Conservation (phyloP, 768 basidiomycete genomes). For the Termitomyces sp. region DNA sequence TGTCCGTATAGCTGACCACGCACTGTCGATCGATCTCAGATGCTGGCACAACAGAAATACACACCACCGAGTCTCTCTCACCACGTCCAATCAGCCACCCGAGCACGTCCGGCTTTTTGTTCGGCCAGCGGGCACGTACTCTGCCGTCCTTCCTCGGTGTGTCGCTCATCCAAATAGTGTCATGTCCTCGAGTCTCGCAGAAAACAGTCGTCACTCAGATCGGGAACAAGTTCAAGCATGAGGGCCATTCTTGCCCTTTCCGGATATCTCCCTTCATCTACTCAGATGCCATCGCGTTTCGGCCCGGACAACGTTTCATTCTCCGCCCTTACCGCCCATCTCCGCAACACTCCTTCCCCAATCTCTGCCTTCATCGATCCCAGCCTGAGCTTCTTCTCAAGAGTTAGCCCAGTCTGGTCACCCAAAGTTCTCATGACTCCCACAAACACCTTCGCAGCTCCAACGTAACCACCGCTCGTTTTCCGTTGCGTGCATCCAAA, state of each 20-base stretch:
- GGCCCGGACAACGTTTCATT: conserved; percentile 7
- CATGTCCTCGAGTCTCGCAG: background rate
- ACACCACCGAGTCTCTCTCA: background rate
- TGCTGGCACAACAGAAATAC: conserved; percentile 8
- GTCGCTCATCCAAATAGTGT: background rate
- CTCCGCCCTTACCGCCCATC: conserved; percentile 9
- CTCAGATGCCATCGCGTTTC: conserved; percentile 12
- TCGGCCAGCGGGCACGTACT: background rate
- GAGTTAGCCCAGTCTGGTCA: conserved; percentile 1
- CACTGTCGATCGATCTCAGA: conserved; percentile 19
- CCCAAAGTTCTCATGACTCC: conserved; percentile 8
- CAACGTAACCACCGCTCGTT: background rate
- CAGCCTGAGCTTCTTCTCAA: conserved; percentile 4
- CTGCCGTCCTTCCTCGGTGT: background rate
- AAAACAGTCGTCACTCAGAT: conserved; percentile 8
- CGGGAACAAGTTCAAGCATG: conserved; percentile 11
- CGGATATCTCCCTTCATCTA: conserved; percentile 12
- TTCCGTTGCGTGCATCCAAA: background rate
- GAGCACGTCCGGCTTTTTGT: background rate
- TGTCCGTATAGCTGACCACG: conserved; percentile 11
- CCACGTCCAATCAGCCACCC: background rate
- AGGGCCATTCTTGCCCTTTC: conserved; percentile 11
- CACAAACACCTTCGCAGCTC: background rate
- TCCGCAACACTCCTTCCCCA: conserved; percentile 8
- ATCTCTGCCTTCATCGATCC: conserved; percentile 5